A percentile compares a stretch with the other conserved stretches of the same genome.
These are phyloP conservation scores for Carex littledalei DNA, from an alignment of 176 grass and related monocot species.

Conservation along the genomic window DNA sequence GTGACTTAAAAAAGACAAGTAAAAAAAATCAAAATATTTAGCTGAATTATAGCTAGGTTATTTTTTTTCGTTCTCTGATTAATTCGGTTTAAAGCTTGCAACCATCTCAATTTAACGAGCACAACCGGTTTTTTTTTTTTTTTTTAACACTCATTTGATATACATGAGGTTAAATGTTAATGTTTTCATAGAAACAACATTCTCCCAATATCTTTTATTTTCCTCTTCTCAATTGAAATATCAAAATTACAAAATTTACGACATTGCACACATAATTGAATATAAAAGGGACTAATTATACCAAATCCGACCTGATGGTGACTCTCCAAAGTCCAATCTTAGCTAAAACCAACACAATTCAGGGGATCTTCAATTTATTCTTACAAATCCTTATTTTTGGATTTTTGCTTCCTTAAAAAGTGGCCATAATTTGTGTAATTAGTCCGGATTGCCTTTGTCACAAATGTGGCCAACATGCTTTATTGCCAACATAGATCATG, in stretches of 20 bases:
- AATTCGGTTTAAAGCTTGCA: not conserved
- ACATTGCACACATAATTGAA: not conserved
- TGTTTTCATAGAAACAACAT: slow-evolving; percentile 12
- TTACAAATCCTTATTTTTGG: slow-evolving; percentile 3
- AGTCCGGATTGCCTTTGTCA: slow-evolving; percentile 39
- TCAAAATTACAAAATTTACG: not conserved
- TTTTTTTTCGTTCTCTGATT: not conserved
- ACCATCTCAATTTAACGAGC: not conserved
- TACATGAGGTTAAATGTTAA: slow-evolving; percentile 18
- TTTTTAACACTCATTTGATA: slow-evolving; percentile 20
- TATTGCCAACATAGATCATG: slow-evolving; percentile 38
- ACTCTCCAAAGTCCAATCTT: not conserved
- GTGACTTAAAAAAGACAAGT: not conserved
- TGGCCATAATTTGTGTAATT: slow-evolving; percentile 16
- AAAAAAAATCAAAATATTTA: too few species aligned
- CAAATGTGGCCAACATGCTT: slow-evolving; percentile 47
- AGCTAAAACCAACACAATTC: not conserved
- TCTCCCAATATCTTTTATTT: slow-evolving; percentile 5
- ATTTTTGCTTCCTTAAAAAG: slow-evolving; percentile 45
- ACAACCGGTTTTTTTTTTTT: too few species aligned
- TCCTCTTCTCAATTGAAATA: not conserved
- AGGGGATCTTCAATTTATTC: not conserved
- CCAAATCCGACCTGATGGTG: slow-evolving; percentile 9
- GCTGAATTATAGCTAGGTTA: too few species aligned
- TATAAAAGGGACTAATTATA: not conserved